These are phyloP conservation scores for Neoascochyta sp. DNA, from an alignment of 2,329 filamentous ascomycete species.

Conservation along the genomic window DNA sequence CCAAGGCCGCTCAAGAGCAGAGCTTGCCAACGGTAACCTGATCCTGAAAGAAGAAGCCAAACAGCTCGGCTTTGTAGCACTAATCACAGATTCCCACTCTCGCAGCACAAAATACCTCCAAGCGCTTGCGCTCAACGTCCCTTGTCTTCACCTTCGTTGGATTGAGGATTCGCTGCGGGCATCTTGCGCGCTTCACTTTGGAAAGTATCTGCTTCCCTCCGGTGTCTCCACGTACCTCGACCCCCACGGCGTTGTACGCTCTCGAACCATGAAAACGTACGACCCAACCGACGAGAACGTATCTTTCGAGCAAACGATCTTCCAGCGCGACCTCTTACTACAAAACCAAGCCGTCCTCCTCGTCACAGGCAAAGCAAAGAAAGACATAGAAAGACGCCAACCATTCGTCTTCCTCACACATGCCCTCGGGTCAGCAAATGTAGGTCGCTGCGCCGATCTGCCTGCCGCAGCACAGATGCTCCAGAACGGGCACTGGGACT, in stretches of 20 bases:
- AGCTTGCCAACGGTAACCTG: constrained; percentile 39
- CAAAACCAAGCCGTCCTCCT: constrained; percentile 65
- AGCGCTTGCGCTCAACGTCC: constrained; percentile 82
- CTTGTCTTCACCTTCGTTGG: constrained; percentile 82
- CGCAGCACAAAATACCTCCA: constrained; percentile 92
- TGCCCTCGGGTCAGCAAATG: constrained; percentile 66
- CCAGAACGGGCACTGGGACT: constrained; percentile 62
- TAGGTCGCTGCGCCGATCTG: constrained; percentile 63
- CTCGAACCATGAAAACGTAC: constrained; percentile 62
- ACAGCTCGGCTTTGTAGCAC: constrained; percentile 70
- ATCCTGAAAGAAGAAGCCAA: constrained; percentile 53
- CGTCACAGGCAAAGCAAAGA: constrained; percentile 62
- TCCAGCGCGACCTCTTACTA: constrained; percentile 58
- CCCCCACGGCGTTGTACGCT: constrained; percentile 63
- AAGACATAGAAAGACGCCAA: constrained; percentile 61
- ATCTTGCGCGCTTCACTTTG: constrained; percentile 65
- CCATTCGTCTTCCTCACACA: constrained; percentile 77
- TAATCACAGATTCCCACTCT: constrained; percentile 82
- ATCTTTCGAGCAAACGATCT: constrained; percentile 25
- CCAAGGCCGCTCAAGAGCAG: too few relatives aligned
- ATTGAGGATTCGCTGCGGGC: constrained; percentile 66
- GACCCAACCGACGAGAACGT: constrained; percentile 52
- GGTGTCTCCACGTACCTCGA: constrained; percentile 75
- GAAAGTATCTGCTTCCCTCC: constrained; percentile 77
- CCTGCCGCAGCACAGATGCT: constrained; percentile 62